phyloP scores from a whole-genome alignment of 768 basidiomycete species.

The Candolleomyces aberdarensis region DNA sequence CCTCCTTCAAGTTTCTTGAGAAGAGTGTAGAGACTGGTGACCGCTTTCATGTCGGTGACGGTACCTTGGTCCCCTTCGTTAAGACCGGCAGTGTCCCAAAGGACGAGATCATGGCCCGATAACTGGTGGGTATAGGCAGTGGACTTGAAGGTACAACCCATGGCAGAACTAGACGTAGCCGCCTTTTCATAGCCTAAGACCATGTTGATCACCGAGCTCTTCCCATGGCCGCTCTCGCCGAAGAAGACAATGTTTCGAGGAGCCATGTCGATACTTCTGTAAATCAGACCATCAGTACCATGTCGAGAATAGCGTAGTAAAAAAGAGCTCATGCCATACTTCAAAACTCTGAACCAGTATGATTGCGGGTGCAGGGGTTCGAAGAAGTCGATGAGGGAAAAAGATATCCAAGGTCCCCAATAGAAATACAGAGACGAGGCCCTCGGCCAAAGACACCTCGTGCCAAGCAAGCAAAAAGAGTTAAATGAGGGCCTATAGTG shows the following conservation, averaged over 20 bases:
- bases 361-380: no score
- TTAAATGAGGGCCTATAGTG: no score
- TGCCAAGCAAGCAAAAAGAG: no score
- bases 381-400: no score
- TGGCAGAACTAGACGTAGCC: conserved; percentile 25
- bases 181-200: conserved; percentile 24
- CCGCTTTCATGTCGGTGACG: conserved; percentile 1
- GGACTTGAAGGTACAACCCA: conserved; percentile 31
- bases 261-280: no score
- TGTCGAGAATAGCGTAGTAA: no score
- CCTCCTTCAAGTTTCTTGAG: conserved; percentile 32
- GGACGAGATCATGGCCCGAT: conserved; percentile 16
- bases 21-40: conserved; percentile 21
- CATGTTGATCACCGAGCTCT: conserved; percentile 31
- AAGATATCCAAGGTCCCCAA: no score
- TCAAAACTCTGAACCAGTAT: no score
- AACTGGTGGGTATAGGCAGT: conserved; percentile 22
- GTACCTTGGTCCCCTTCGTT: conserved; percentile 28
- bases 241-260: conserved; percentile 31
- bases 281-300: no score
- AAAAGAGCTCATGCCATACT: no score
- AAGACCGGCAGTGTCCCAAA: conserved; percentile 39
- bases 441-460: no score
- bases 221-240: conserved; percentile 32
- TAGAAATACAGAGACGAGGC: no score